Conservation (phyloP, 495 filamentous ascomycete genomes). For the Penicillium macrosclerotiorum region DNA sequence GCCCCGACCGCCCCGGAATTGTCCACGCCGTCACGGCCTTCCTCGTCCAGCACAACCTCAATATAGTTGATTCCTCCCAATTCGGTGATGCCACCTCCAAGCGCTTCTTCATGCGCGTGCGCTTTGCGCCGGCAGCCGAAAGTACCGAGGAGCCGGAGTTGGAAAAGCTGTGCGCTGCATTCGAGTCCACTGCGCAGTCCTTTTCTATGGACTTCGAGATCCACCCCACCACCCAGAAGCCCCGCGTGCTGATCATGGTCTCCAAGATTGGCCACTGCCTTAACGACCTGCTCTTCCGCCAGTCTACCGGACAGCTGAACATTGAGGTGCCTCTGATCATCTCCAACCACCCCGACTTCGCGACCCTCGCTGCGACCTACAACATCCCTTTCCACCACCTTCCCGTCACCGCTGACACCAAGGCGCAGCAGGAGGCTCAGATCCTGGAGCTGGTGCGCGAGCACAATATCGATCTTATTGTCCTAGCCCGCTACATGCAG, state of each 20-base stretch:
- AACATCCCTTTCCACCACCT: conserved; percentile 72
- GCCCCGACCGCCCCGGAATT: conserved; percentile 72
- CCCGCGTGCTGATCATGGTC: conserved; percentile 74
- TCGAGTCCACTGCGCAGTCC: conserved; percentile 53
- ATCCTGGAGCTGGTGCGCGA: conserved; percentile 63
- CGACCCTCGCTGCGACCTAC: conserved; percentile 62
- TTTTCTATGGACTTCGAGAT: conserved; percentile 64
- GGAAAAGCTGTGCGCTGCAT: conserved; percentile 40
- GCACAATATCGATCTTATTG: conserved; percentile 67
- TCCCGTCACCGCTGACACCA: conserved; percentile 67
- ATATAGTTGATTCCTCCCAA: conserved; percentile 73
- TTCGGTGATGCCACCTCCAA: conserved; percentile 64
- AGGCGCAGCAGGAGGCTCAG: conserved; percentile 61
- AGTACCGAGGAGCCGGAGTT: conserved; percentile 38
- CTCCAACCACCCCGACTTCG: conserved; percentile 73
- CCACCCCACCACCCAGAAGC: conserved; percentile 58
- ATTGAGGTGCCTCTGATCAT: conserved; percentile 67
- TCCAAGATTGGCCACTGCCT: conserved; percentile 79
- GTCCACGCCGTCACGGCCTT: conserved; percentile 73
- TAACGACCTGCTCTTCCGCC: conserved; percentile 75
- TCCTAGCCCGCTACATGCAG: conserved; percentile 81
- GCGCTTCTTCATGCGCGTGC: conserved; percentile 77
- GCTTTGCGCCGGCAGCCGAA: conserved; percentile 53
- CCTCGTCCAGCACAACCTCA: conserved; percentile 62
- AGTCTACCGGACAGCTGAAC: conserved; percentile 54